Base-by-base conservation (phyloP, 306 rosid species). In the Inga oerstediana region DNA sequence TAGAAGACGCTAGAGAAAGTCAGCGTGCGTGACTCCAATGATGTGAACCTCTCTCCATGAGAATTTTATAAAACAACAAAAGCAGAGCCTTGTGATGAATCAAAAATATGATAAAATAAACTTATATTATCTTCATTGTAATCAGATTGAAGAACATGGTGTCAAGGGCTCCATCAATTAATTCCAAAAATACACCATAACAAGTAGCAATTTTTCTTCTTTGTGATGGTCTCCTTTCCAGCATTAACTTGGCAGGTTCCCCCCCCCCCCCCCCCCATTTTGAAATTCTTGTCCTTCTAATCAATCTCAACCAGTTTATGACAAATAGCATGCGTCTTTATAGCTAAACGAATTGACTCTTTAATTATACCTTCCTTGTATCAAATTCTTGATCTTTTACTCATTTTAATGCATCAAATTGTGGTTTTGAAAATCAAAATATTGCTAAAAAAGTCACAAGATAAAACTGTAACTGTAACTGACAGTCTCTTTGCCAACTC, bases 401-500 rank as follows among this genome's bases (percentile, higher is more conserved):
- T 13, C 67, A 51, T 72, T 61, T 46, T 7, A 56, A 19, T 41
- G 6, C 4, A 59, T 77, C 67, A 72, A 46, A 75, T 41, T 46
- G 30, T 68, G 73, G 39, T 65, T 66, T 24, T 15, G 30, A 78
- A 68, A 49, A 43, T 51, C 34, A 46, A 71, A 70, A 86, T 71
- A 32, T 75, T 76, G 48, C 74, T 72, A 39, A 19, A 66, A 58
- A 34, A 10, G 14, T 46, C 59, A 22, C 16, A 45, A 56, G 77
- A 61, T 45, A 72, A 54, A 35, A 1, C n/a, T n/a, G 22, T 52
- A 62, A 72, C 37, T 66, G 32, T 58, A 46, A 48, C 64, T 68
- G 66, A 12, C 17, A 79, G 19, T 75, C 17, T n/a, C 59, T 54
- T 54, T n/a, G 58, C 61, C 43, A n/a, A 75, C 80, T 81, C 45